Evolutionary conservation across 2,329 filamentous ascomycete genomes (phyloP).

Genomic region (Alternaria brassicae): DNA sequence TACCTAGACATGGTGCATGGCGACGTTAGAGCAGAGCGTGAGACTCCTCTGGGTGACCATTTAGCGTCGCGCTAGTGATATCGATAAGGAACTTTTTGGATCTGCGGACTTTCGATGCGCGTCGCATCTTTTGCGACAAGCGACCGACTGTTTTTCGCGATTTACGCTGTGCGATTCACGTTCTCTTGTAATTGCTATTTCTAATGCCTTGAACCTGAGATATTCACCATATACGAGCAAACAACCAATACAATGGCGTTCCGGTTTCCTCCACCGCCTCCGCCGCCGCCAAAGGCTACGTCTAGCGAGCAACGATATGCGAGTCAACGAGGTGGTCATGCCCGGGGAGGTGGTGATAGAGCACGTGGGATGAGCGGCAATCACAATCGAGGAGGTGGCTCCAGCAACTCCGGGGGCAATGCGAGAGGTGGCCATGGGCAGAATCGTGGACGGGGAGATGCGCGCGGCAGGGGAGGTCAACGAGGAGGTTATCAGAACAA

Average conservation of each 20-base stretch:
- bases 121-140: slow-evolving; percentile 11
- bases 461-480: slow-evolving; percentile 25
- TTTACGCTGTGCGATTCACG: neutral
- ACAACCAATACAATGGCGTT: slow-evolving; percentile 34
- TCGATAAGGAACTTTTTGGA: slow-evolving; percentile 28
- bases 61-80: slow-evolving; percentile 25
- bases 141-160: neutral
- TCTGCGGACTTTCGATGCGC: slow-evolving; percentile 20
- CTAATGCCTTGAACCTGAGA: neutral
- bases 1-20: slow-evolving; percentile 21
- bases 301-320: slow-evolving; percentile 34
- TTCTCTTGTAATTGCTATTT: neutral
- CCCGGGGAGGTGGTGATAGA: slow-evolving; percentile 35
- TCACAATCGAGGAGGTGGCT: slow-evolving; percentile 27
- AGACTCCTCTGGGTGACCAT: slow-evolving; percentile 11
- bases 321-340: slow-evolving; percentile 40
- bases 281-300: slow-evolving; percentile 47
- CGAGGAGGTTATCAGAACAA: slow-evolving; percentile 31
- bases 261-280: slow-evolving; percentile 59
- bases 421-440: slow-evolving; percentile 28
- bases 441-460: slow-evolving; percentile 21
- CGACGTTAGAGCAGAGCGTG: slow-evolving; percentile 1
- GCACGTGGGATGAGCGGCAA: slow-evolving; percentile 36
- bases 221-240: neutral
- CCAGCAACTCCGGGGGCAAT: slow-evolving; percentile 15